Evolutionary conservation across 495 filamentous ascomycete species (phyloP).

Genomic region (Xylaria venustula): DNA sequence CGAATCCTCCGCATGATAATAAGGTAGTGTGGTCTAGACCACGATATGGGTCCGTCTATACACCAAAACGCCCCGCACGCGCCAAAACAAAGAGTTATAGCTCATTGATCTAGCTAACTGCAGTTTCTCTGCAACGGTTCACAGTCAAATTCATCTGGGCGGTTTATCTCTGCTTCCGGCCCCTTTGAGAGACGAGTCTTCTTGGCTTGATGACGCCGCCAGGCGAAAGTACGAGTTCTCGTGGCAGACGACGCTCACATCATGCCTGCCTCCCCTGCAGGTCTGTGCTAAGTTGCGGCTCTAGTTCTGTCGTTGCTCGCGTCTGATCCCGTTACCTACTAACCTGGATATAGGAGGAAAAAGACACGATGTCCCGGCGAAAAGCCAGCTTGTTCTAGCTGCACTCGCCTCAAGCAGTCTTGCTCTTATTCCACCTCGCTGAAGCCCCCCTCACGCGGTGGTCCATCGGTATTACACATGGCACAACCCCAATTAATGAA

Average conservation of each 20-base stretch:
- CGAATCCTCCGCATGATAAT: constrained; percentile 12
- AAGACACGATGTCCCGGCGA: constrained; percentile 50
- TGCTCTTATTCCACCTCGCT: constrained; percentile 38
- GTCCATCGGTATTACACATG: constrained; percentile 33
- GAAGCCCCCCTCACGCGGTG: constrained; percentile 26
- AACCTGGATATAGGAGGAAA: constrained; percentile 35
- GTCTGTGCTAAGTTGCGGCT: constrained; percentile 21
- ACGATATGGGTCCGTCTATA: not conserved
- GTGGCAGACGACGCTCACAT: constrained; percentile 45
- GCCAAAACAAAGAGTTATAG: constrained; percentile 4
- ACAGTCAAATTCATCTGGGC: not conserved
- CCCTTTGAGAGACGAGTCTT: not conserved
- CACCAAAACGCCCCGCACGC: constrained; percentile 4
- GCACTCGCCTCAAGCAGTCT: constrained; percentile 41
- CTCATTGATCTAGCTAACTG: not conserved
- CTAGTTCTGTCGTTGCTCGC: not conserved
- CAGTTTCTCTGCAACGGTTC: constrained; percentile 1
- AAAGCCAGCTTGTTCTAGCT: constrained; percentile 47
- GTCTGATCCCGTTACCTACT: not conserved
- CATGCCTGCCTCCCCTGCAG: constrained; percentile 48
- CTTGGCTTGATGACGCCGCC: constrained; percentile 32
- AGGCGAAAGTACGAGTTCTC: constrained; percentile 22
- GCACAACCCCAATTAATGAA: constrained; percentile 1
- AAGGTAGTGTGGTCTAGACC: constrained; percentile 12
- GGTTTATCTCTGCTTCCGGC: not conserved